These are phyloP conservation scores for Aspergillus versicolor DNA, from an alignment of 2,329 filamentous ascomycete species.

Conservation along the genomic window DNA sequence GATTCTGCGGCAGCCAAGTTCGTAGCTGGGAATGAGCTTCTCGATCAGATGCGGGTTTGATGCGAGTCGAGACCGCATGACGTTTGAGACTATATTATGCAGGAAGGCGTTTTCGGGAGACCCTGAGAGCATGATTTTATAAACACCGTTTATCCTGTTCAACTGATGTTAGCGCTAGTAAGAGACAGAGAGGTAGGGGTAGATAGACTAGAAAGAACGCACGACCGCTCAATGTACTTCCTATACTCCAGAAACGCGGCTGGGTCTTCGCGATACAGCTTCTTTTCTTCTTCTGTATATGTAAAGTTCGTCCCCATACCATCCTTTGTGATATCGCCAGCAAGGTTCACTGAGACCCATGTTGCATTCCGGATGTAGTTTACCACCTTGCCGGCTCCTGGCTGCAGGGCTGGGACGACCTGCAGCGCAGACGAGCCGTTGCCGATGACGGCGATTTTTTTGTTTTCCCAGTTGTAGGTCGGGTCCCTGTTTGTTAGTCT, in stretches of 20 bases:
- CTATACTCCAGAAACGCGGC: conserved; percentile 20
- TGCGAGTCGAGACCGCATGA: conserved; percentile 22
- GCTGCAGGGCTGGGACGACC: conserved; percentile 20
- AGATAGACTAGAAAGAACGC: not conserved
- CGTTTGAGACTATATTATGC: not conserved
- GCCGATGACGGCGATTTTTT: conserved; percentile 34
- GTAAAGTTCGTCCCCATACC: conserved; percentile 22
- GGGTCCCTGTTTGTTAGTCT: conserved; percentile 28
- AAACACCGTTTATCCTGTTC: conserved; percentile 12
- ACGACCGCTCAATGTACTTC: conserved; percentile 23
- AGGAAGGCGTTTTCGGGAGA: conserved; percentile 12
- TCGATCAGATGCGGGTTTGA: conserved; percentile 18
- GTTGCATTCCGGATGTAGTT: conserved; percentile 32
- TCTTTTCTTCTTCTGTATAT: conserved; percentile 25
- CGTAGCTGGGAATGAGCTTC: conserved; percentile 25
- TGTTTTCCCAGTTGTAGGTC: conserved; percentile 20
- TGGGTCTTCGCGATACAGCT: conserved; percentile 18
- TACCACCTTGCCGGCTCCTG: conserved; percentile 19
- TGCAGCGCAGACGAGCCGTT: conserved; percentile 34
- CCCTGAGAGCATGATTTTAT: conserved; percentile 16
- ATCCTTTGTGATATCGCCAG: conserved; percentile 22
- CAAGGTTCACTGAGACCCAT: conserved; percentile 26
- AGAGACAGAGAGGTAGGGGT: no score
- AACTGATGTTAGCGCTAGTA: not conserved
- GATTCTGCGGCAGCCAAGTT: conserved; percentile 28